phyloP scores from a whole-genome alignment of 2,329 filamentous ascomycete species.

The Fusarium burgessii region DNA sequence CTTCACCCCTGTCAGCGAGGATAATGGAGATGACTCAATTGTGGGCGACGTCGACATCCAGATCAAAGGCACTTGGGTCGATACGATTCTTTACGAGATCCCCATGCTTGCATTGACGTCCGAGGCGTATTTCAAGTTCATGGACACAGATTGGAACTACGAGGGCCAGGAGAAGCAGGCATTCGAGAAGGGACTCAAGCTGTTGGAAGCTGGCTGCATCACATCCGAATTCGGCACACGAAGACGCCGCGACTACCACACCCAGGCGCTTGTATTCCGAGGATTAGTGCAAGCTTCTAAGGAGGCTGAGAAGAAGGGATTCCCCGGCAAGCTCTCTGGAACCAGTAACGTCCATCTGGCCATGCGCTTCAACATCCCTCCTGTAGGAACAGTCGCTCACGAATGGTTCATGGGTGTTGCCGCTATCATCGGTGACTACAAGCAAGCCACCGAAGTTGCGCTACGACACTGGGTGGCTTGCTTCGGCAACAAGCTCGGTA shows the following conservation, averaged over 20 bases:
- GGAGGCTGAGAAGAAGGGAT: conserved; percentile 73
- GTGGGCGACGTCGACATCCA: conserved; percentile 81
- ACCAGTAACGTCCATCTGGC: conserved; percentile 98
- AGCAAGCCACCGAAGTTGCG: conserved; percentile 84
- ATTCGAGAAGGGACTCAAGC: conserved; percentile 79
- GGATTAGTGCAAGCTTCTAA: conserved; percentile 84
- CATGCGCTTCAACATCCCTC: conserved; percentile 87
- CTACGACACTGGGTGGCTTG: conserved; percentile 90
- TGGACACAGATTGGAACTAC: conserved; percentile 92
- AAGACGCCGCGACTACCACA: conserved; percentile 91
- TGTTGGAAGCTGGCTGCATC: conserved; percentile 85
- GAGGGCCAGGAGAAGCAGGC: conserved; percentile 88
- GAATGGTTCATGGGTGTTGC: conserved; percentile 99
- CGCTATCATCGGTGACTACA: conserved; percentile 88
- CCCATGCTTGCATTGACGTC: conserved; percentile 91
- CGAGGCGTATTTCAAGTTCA: conserved; percentile 97
- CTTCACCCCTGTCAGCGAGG: conserved; percentile 68
- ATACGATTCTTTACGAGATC: conserved; percentile 98
- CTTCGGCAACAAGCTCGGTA: conserved; percentile 86
- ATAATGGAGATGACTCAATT: conserved; percentile 73
- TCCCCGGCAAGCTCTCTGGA: conserved; percentile 80
- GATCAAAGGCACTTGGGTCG: conserved; percentile 87
- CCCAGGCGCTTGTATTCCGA: conserved; percentile 90
- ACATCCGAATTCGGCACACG: conserved; percentile 96
- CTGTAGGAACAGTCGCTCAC: conserved; percentile 90